Evolutionary conservation across 148 eudicot species (phyloP), one percentile per base, ranked within the genome.

Genomic region (Chenopodium quinoa): DNA sequence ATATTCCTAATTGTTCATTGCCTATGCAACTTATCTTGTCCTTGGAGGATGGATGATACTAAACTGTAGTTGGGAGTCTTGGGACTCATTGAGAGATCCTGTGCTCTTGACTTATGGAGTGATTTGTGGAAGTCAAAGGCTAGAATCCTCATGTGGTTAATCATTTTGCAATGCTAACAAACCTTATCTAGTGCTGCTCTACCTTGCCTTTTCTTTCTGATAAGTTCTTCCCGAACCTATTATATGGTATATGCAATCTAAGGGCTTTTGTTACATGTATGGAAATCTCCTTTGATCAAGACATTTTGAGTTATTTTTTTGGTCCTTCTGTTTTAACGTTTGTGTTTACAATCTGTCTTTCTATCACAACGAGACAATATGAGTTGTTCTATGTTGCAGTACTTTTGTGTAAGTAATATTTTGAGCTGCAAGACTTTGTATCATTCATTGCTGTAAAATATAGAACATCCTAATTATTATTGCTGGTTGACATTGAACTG

Each of bases 391-490:
- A 22, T 52, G 22, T 52, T 11, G 2, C 4, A 47, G 31, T 73
- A 50, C 11, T 52, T n/a, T 74, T 13, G 37, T 27, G 9, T 25
- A 48, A 52, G n/a, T 29, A 9, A 50, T 74, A 20, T 2, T 73
- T 48, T 23, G 17, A 73, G 37, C 60, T 9, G 60, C 60, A 73
- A 17, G 47, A 48, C 23, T 27, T 74, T 25, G 58, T 48, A 62
- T 79, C 78, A 27, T 44, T n/a, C 19, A 19, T 67, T 25, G 27
- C 58, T 37, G 23, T 44, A 65, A 46, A 9, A 67, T 54, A 75
- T 27, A 56, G 40, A 75, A 73, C 50, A 32, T 73, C 79, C 81
- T 81, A 81, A 75, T 80, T 52, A 27, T 66, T 81, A 81, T 72
- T 77, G 73, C 63, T 84, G 23, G 17, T 64, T 56, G 69, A 56